Evolutionary conservation across 805 yeast genomes (phyloP).

Genomic region (Pichia manshurica): DNA sequence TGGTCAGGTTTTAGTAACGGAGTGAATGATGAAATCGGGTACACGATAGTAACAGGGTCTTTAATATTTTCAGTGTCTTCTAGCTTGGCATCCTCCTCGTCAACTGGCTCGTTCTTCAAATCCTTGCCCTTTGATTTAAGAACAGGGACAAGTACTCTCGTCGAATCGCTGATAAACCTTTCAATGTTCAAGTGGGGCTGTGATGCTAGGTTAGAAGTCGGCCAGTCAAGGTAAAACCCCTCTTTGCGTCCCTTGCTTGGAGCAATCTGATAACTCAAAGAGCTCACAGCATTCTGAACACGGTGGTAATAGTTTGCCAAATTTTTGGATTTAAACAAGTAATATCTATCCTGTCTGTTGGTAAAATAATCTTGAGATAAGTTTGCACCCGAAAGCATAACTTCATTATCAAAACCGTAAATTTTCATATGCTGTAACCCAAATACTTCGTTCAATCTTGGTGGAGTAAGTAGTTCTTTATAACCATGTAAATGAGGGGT

Average conservation of each 20-base stretch:
- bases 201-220: slow-evolving; percentile 53
- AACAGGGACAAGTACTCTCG: slow-evolving; percentile 52
- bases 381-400: slow-evolving; percentile 87
- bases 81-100: slow-evolving; percentile 5
- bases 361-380: slow-evolving; percentile 88
- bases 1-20: slow-evolving; percentile 63
- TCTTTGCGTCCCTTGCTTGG: slow-evolving; percentile 33
- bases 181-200: slow-evolving; percentile 58
- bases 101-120: slow-evolving; percentile 5
- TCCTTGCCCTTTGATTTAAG: slow-evolving; percentile 38
- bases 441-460: slow-evolving; percentile 80
- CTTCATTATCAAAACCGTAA: slow-evolving; percentile 90
- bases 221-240: slow-evolving; percentile 68
- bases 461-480: slow-evolving; percentile 62
- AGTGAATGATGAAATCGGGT: slow-evolving; percentile 87
- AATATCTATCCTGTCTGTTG: slow-evolving; percentile 90
- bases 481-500: slow-evolving; percentile 81
- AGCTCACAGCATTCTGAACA: slow-evolving; percentile 63
- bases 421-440: slow-evolving; percentile 97
- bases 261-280: slow-evolving; percentile 61
- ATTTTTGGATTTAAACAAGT: slow-evolving; percentile 51
- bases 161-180: slow-evolving; percentile 50
- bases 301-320: slow-evolving; percentile 69
- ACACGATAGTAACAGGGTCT: slow-evolving; percentile 56
- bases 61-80: slow-evolving; percentile 1